Base-by-base conservation (phyloP, 208 protist species). In the Leishmania braziliensis region DNA sequence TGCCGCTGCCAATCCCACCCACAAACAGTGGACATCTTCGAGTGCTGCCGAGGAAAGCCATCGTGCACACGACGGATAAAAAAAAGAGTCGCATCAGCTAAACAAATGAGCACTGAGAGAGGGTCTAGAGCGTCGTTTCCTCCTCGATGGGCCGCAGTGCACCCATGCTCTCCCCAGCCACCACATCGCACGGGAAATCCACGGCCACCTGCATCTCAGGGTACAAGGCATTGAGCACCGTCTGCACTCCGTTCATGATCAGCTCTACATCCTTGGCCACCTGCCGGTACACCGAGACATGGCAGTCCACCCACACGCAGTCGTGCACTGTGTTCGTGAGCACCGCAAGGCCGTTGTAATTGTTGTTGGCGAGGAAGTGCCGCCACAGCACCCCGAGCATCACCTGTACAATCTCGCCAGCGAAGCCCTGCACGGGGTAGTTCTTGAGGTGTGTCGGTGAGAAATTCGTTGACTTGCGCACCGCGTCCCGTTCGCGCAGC, bases 281-380 rank as follows among this genome's bases (percentile, higher is more conserved):
- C 60, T 93, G 81, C 33, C 78, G 83, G 77, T 94, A 97, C 16
- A 98, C 88, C 58, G 95, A 96, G 51, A 89, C 81, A 74, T 97
- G 95, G 79, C 89, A 92, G 85, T 98, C 96, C 58, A 98, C 92
- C 96, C 96, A 98, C 53, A 98, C 96, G 66, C 96, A 98, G 80
- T 98, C 96, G 84, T 98, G 96, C 62, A 98, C 96, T 9, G 96
- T 98, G 86, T 98, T 98, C 48, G 91, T 97, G 39, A 98, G 88
- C 51, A 97, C 87, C 39, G 96, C 95, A 1, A 97, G 86, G n/a
- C 93, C 95, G 76, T 90, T 90, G 89, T 98, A 98, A 83, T 98
- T 98, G 75, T 96, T 82, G 43, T 87, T 93, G 16, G 71, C 83
- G 36, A 96, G 56, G 70, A 98, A 98, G 78, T 96, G 90, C 51